Evolutionary conservation across 768 basidiomycete species (phyloP), one percentile per base, ranked within the genome.

Genomic region (Rhodocollybia butyracea): DNA sequence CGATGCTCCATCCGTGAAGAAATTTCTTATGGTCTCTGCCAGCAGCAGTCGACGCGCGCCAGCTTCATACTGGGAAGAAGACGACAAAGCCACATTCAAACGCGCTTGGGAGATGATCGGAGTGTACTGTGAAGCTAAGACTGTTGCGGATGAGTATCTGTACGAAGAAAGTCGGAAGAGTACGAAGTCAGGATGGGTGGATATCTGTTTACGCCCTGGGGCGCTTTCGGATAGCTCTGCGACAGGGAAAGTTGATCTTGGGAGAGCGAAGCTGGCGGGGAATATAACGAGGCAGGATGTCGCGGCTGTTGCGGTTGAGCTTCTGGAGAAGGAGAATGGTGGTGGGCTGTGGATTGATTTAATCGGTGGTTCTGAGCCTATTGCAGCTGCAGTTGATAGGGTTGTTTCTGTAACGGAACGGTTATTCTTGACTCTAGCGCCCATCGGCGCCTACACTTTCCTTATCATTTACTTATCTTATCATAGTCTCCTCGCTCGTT

Each of bases 21-120:
- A 54, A 46, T 54, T 54, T 43, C 53, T 54, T 13, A 54, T 54
- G 53, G 43, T 54, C 13, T 54, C 53, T 22, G 53, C 53, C 2
- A 36, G 30, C 17, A 30, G 21, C 31, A 26, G 26, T 17, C 39
- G 53, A 1, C 53, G 42, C 21, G 31, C 31, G 17, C 53, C 53
- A 8, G 53, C 53, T 24, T 54, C 53, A 7, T 54, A 54, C 34
- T 54, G 53, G 53, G 22, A n/a, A 15, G 53, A 54, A 4, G n/a
- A 26, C 24, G 53, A 54, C 12, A 10, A 8, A 5, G 29, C 13
- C 6, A 27, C 43, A 13, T 54, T 30, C 29, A 31, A 46, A 31
- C n/a, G 27, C 5, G 32, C 40, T 15, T 54, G 53, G 53, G 29
- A 54, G 27, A n/a, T 34, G 3, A 45, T 54, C 30, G 39, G 26